phyloP scores from a whole-genome alignment of 495 filamentous ascomycete species.

The Neurospora cerealis region DNA sequence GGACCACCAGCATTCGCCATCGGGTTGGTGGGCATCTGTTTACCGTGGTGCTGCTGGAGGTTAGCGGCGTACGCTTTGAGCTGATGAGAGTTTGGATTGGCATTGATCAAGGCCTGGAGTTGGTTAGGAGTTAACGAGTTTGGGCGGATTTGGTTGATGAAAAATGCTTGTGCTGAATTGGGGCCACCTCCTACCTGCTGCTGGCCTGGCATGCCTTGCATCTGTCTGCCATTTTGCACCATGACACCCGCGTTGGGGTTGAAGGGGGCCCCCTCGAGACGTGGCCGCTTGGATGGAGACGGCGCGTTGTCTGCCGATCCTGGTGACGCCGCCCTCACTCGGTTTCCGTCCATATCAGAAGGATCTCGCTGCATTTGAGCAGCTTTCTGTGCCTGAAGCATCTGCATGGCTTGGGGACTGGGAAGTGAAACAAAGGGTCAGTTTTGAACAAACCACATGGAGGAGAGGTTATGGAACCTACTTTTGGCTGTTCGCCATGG shows the following conservation, averaged over 20 bases:
- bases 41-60: conserved; percentile 69
- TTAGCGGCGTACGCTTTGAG: conserved; percentile 64
- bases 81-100: conserved; percentile 50
- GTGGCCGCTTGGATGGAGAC: conserved; percentile 86
- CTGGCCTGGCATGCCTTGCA: conserved; percentile 61
- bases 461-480: conserved; percentile 28
- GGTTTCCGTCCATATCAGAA: conserved; percentile 80
- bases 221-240: conserved; percentile 67
- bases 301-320: conserved; percentile 77
- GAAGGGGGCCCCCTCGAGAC: conserved; percentile 60
- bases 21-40: conserved; percentile 63
- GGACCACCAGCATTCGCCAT: conserved; percentile 43
- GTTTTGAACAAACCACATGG: conserved; percentile 2
- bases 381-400: conserved; percentile 50
- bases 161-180: conserved; percentile 44
- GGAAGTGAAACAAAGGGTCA: conserved; percentile 25
- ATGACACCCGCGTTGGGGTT: conserved; percentile 59
- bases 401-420: conserved; percentile 59
- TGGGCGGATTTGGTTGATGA: conserved; percentile 70
- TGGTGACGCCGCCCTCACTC: conserved; percentile 69
- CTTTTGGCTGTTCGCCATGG: conserved; percentile 70
- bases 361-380: conserved; percentile 78
- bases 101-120: conserved; percentile 59
- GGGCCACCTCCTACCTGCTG: conserved; percentile 57
- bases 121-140: conserved; percentile 63